phyloP scores from a whole-genome alignment of 345 rosid species.

The Anastatica hierochuntica region DNA sequence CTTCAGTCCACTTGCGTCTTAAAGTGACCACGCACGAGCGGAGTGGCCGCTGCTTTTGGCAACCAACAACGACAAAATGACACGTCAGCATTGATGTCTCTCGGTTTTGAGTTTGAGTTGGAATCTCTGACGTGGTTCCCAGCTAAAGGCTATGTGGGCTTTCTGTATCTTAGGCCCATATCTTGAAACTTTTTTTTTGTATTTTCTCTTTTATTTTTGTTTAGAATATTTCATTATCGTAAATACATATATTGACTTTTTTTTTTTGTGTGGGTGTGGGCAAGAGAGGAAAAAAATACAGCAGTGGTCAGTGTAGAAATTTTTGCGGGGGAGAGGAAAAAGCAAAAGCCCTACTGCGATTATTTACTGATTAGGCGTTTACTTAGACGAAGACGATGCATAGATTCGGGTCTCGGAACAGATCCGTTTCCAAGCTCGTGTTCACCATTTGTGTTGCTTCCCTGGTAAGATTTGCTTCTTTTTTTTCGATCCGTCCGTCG shows the following conservation, averaged over 20 bases:
- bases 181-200: too few species aligned
- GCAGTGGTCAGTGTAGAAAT: too few species aligned
- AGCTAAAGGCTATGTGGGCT: constrained; percentile 16
- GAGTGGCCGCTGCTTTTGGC: constrained; percentile 17
- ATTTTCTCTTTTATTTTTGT: too few species aligned
- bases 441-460: constrained; percentile 15
- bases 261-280: too few species aligned
- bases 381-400: constrained; percentile 17
- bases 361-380: too few species aligned
- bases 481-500: constrained; percentile 4
- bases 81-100: constrained; percentile 20
- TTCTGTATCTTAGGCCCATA: constrained; percentile 13
- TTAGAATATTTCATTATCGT: too few species aligned
- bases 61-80: constrained; percentile 16
- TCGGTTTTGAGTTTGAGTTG: too few species aligned
- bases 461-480: constrained; percentile 16
- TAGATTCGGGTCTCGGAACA: constrained; percentile 18
- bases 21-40: constrained; percentile 24
- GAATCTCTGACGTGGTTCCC: too few species aligned
- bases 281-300: not conserved
- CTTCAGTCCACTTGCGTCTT: constrained; percentile 11
- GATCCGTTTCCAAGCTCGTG: constrained; percentile 25
- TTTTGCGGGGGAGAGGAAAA: too few species aligned
- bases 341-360: constrained; percentile 23
- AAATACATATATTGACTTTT: too few species aligned